Evolutionary conservation across 768 basidiomycete genomes (phyloP).

Genomic region (Rhodotorula paludigena): DNA sequence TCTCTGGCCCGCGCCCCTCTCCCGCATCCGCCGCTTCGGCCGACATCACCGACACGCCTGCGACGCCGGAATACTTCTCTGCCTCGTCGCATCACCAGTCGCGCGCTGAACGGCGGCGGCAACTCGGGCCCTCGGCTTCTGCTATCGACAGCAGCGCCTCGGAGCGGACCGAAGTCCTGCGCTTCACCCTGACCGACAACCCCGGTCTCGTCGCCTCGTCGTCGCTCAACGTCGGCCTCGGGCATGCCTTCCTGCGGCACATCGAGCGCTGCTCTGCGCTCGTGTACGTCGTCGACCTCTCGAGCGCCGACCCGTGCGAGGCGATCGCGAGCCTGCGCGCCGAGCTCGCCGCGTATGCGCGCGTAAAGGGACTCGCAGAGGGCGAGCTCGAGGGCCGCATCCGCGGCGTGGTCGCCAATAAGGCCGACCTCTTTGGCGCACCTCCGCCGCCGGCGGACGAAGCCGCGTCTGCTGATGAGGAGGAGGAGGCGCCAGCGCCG

Average conservation of each 20-base stretch:
- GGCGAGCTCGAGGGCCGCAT: conserved; percentile 70
- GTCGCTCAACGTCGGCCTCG: conserved; percentile 83
- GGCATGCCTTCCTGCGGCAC: conserved; percentile 85
- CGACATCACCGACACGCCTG: conserved; percentile 43
- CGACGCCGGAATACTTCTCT: conserved; percentile 20
- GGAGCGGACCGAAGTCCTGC: conserved; percentile 57
- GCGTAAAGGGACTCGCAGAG: conserved; percentile 54
- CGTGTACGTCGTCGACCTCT: conserved; percentile 87
- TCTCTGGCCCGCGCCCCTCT: conserved; percentile 47
- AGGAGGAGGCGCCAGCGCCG: conserved; percentile 50
- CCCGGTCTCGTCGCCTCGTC: conserved; percentile 83
- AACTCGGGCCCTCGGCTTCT: not conserved
- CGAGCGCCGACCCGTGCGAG: conserved; percentile 66
- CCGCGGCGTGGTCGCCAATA: conserved; percentile 84
- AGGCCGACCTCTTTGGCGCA: conserved; percentile 75
- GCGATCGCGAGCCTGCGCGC: conserved; percentile 66
- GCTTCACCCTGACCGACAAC: conserved; percentile 96
- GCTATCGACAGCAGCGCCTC: not conserved
- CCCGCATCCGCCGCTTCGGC: conserved; percentile 46
- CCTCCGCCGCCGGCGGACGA: conserved; percentile 40
- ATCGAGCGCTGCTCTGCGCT: conserved; percentile 88
- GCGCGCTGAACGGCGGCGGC: conserved; percentile 12
- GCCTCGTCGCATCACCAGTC: conserved; percentile 4
- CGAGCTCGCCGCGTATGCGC: conserved; percentile 66
- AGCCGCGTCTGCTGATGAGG: conserved; percentile 46